Evolutionary conservation across 1,284 basidiomycete species (phyloP).

Genomic region (Trichosporon faecale): DNA sequence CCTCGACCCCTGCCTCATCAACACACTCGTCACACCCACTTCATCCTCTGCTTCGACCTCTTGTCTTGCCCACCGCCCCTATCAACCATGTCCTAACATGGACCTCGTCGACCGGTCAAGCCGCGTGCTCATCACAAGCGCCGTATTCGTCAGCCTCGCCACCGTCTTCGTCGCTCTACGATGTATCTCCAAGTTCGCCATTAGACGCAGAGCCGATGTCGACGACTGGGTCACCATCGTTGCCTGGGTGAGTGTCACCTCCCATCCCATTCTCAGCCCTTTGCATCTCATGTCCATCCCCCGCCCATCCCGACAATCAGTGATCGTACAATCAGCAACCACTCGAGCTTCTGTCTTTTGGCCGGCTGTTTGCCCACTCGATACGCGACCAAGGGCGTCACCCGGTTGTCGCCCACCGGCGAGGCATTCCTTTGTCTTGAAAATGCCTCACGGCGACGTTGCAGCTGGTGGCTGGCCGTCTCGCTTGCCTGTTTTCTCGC

Average conservation of each 20-base stretch:
- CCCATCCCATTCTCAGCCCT: background rate
- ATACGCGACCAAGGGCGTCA: background rate
- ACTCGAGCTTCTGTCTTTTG: background rate
- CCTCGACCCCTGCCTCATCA: background rate
- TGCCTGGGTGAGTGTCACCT: slow-evolving; percentile 43
- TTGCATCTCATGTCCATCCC: background rate
- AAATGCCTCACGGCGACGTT: background rate
- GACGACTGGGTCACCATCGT: slow-evolving; percentile 46
- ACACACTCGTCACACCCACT: background rate
- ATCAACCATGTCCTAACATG: slow-evolving; percentile 10
- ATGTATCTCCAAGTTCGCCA: slow-evolving; percentile 44
- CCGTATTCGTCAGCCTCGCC: slow-evolving; percentile 40
- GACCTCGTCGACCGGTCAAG: slow-evolving; percentile 28
- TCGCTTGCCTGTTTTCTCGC: background rate
- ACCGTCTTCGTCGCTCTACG: slow-evolving; percentile 42
- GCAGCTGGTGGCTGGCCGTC: background rate
- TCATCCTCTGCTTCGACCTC: background rate
- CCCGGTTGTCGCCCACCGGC: background rate
- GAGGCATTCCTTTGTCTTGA: background rate
- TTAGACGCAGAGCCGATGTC: slow-evolving; percentile 36
- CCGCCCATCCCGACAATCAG: background rate
- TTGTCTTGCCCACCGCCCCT: background rate
- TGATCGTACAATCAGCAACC: background rate
- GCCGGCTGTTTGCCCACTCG: background rate
- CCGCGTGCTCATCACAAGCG: slow-evolving; percentile 39